Evolutionary conservation across 768 basidiomycete species (phyloP).

Genomic region (Dendrothele bispora): DNA sequence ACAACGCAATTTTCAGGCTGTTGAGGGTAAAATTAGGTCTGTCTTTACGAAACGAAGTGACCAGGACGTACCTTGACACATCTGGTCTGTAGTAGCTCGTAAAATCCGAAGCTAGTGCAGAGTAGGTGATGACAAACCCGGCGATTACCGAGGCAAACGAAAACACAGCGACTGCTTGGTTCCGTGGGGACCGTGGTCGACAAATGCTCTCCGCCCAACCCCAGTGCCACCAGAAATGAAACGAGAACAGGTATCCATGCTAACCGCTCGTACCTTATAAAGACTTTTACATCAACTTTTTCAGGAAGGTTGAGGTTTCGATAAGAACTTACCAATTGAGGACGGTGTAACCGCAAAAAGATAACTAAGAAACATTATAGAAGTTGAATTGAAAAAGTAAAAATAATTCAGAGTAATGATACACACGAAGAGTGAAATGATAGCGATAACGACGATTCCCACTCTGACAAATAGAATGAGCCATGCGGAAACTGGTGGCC

Average conservation of each 20-base stretch:
- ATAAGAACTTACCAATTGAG: slow-evolving; percentile 42
- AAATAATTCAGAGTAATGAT: slow-evolving; percentile 29
- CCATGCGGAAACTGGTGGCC: not conserved
- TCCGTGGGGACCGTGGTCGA: slow-evolving; percentile 42
- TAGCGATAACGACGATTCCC: slow-evolving; percentile 77
- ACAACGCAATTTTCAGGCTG: too few species aligned
- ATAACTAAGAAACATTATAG: slow-evolving; percentile 33
- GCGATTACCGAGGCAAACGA: slow-evolving; percentile 70
- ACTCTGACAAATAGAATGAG: slow-evolving; percentile 43
- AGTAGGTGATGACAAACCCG: slow-evolving; percentile 70
- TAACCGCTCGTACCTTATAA: slow-evolving; percentile 60
- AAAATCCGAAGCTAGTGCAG: slow-evolving; percentile 68
- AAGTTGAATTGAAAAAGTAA: slow-evolving; percentile 7
- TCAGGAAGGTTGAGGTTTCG: not conserved
- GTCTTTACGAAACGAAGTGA: too few species aligned
- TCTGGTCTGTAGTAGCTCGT: slow-evolving; percentile 65
- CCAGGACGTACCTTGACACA: slow-evolving; percentile 49
- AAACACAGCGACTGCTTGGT: slow-evolving; percentile 52
- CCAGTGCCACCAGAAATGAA: slow-evolving; percentile 68
- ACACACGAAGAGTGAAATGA: slow-evolving; percentile 66
- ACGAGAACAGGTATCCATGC: slow-evolving; percentile 81
- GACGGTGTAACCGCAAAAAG: slow-evolving; percentile 55
- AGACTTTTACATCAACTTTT: too few species aligned
- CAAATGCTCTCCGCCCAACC: slow-evolving; percentile 73
- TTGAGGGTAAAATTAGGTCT: too few species aligned